A percentile compares a stretch with the other conserved stretches of the same genome.
phyloP scores from a whole-genome alignment of 129 eudicot species.

The Artemisia argyi region DNA sequence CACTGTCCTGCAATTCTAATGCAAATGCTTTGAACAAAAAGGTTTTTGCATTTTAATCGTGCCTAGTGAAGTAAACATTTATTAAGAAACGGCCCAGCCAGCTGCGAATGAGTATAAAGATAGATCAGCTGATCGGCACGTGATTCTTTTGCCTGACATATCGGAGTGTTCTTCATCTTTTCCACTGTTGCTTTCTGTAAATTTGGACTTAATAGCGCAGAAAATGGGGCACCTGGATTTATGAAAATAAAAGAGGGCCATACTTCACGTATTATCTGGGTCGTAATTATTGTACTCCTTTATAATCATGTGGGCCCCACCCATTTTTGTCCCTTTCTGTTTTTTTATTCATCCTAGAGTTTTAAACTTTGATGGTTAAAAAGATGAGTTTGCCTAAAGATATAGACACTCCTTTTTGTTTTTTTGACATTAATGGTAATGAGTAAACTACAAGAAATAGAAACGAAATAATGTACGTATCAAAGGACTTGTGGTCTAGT shows the following conservation, averaged over 20 bases:
- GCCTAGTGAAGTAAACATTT: too few relatives aligned
- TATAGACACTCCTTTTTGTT: too few relatives aligned
- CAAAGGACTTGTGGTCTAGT: too few relatives aligned
- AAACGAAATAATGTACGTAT: too few relatives aligned
- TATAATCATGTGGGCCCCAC: background rate
- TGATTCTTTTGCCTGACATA: slow-evolving; percentile 25
- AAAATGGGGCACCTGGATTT: slow-evolving; percentile 17
- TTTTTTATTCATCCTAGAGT: background rate
- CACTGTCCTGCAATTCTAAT: too few relatives aligned
- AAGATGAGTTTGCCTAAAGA: too few relatives aligned
- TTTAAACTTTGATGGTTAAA: background rate
- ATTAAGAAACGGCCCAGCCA: too few relatives aligned
- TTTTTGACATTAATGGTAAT: too few relatives aligned
- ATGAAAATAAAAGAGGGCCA: slow-evolving; percentile 17
- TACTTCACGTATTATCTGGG: slow-evolving; percentile 10
- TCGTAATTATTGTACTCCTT: background rate
- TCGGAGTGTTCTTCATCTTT: background rate
- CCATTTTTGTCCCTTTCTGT: slow-evolving; percentile 7
- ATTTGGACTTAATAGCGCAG: slow-evolving; percentile 20
- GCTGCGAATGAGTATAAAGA: background rate
- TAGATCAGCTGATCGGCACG: slow-evolving; percentile 24
- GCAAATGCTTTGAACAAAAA: too few relatives aligned
- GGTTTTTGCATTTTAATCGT: too few relatives aligned
- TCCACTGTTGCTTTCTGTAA: background rate
- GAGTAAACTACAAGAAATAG: too few relatives aligned